Conservation (phyloP, 805 yeast species). For the Candida rishiriensis region DNA sequence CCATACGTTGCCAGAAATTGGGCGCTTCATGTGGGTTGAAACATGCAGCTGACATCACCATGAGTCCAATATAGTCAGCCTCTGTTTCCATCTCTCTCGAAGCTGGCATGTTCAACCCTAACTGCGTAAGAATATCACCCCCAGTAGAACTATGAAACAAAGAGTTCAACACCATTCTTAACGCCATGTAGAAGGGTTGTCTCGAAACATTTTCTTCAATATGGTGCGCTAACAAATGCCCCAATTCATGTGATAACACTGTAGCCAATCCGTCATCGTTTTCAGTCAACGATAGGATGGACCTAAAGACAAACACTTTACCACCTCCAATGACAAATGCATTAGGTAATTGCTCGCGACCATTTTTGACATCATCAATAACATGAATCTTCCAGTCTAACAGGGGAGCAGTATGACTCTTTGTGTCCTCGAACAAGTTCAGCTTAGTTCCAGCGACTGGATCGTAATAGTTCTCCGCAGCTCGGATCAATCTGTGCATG, state of each 20-base stretch:
- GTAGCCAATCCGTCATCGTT: conserved; percentile 95
- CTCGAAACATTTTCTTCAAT: conserved; percentile 77
- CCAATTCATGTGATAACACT: conserved; percentile 86
- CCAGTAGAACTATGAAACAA: conserved; percentile 56
- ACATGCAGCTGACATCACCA: conserved; percentile 89
- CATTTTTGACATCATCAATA: conserved; percentile 55
- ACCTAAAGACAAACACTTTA: conserved; percentile 82
- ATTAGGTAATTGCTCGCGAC: conserved; percentile 73
- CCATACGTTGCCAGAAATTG: conserved; percentile 80
- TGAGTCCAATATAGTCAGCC: conserved; percentile 91
- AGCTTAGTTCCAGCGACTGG: conserved; percentile 27
- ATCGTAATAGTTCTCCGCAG: conserved; percentile 42
- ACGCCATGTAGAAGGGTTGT: conserved; percentile 62
- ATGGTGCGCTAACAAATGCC: conserved; percentile 93
- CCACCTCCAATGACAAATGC: conserved; percentile 97
- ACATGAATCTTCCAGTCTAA: conserved; percentile 78
- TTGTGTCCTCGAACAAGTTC: conserved; percentile 23
- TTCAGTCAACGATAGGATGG: conserved; percentile 70
- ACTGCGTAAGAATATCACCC: conserved; percentile 47
- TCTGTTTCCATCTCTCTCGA: conserved; percentile 93
- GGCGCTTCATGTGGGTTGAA: conserved; percentile 74
- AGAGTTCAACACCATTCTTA: conserved; percentile 51
- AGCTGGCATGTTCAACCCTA: conserved; percentile 72
- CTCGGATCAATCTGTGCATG: conserved; percentile 59
- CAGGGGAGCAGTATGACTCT: conserved; percentile 22